phyloP scores from a whole-genome alignment of 352 stramenopile species.

The Halophytophthora batemanensis region DNA sequence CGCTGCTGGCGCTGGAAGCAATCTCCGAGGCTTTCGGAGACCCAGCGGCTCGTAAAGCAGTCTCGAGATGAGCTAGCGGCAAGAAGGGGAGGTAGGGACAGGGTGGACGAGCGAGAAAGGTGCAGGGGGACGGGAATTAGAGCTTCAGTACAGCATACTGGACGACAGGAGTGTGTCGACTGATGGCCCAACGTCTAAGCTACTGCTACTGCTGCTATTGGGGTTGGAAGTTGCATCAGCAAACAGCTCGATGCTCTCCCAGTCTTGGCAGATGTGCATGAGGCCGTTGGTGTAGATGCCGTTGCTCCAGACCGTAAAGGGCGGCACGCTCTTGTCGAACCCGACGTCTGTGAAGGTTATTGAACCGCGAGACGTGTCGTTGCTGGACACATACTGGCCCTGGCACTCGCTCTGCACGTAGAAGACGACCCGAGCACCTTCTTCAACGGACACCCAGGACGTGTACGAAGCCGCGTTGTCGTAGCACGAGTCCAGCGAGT shows the following conservation, averaged over 20 bases:
- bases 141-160: too few relatives aligned
- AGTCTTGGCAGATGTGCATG: background rate
- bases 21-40: slow-evolving; percentile 64
- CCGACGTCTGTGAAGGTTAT: slow-evolving; percentile 2
- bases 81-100: too few relatives aligned
- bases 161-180: too few relatives aligned
- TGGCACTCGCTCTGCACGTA: slow-evolving; percentile 6
- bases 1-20: slow-evolving; percentile 58
- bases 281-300: background rate
- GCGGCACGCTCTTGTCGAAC: slow-evolving; percentile 11
- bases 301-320: slow-evolving; percentile 5
- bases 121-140: too few relatives aligned
- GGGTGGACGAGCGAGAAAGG: too few relatives aligned
- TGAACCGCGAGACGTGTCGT: background rate
- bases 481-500: slow-evolving; percentile 12
- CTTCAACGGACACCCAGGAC: slow-evolving; percentile 3
- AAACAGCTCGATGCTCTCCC: background rate
- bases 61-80: background rate
- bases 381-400: slow-evolving; percentile 3
- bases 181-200: too few relatives aligned
- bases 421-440: slow-evolving; percentile 6
- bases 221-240: background rate
- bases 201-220: too few relatives aligned
- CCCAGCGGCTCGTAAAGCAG: slow-evolving; percentile 1
- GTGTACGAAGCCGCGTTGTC: slow-evolving; percentile 4